Evolutionary conservation across 2,329 filamentous ascomycete species (phyloP).

Genomic region (Pseudocercospora cruenta): DNA sequence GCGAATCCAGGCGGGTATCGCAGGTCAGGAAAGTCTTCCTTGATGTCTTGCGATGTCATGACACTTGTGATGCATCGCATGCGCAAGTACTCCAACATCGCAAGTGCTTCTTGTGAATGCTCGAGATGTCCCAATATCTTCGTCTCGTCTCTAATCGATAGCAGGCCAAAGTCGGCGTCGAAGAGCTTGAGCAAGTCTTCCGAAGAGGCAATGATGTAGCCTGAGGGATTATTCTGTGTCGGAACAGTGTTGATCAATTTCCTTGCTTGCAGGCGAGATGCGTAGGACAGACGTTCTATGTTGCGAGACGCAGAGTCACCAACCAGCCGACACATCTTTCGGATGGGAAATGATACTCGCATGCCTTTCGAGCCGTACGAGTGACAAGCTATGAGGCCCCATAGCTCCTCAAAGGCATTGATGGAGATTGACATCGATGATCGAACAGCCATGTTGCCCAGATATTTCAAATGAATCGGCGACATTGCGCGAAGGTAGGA

Average conservation of each 20-base stretch:
- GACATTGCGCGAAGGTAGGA: constrained; percentile 87
- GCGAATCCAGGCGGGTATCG: constrained; percentile 78
- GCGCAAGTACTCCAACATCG: constrained; percentile 81
- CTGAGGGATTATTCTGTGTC: constrained; percentile 78
- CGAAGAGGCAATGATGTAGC: constrained; percentile 87
- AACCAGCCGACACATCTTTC: constrained; percentile 87
- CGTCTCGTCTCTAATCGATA: constrained; percentile 86
- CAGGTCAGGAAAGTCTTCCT: constrained; percentile 77
- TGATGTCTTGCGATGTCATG: constrained; percentile 75
- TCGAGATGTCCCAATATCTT: constrained; percentile 78
- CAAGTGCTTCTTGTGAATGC: constrained; percentile 79
- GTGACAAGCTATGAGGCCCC: constrained; percentile 87
- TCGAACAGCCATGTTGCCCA: constrained; percentile 86
- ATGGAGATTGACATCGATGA: constrained; percentile 95
- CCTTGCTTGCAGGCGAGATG: constrained; percentile 78
- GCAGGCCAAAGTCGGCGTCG: constrained; percentile 81
- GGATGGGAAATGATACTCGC: constrained; percentile 88
- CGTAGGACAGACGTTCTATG: constrained; percentile 84
- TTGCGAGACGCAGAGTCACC: constrained; percentile 85
- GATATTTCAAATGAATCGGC: constrained; percentile 84
- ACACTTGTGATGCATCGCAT: constrained; percentile 76
- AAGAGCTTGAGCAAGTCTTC: constrained; percentile 84
- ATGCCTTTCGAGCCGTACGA: constrained; percentile 77
- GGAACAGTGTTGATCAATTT: constrained; percentile 87
- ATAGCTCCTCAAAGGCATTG: constrained; percentile 80